Evolutionary conservation across 352 stramenopile species (phyloP).

Genomic region (Phytophthora aleatoria): DNA sequence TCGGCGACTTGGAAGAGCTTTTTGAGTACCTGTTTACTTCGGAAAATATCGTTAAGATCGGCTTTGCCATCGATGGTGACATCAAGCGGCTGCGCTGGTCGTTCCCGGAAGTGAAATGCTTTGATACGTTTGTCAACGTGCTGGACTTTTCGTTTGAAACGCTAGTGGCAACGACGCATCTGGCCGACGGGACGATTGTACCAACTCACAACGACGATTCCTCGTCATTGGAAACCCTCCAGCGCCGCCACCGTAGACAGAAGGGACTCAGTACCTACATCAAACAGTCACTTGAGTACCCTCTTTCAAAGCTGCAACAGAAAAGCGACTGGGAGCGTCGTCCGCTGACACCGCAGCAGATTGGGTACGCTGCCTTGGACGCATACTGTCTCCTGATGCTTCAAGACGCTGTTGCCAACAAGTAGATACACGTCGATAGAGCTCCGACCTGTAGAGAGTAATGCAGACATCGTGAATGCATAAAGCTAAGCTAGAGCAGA

Average conservation of each 20-base stretch:
- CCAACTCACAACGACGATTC: slow-evolving; percentile 1
- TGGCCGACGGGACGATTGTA: slow-evolving; percentile 32
- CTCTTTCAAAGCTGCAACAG: slow-evolving; percentile 75
- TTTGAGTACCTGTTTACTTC: slow-evolving; percentile 68
- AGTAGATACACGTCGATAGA: slow-evolving; percentile 14
- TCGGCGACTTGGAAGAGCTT: slow-evolving; percentile 70
- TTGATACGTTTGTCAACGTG: slow-evolving; percentile 68
- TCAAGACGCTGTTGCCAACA: slow-evolving; percentile 31
- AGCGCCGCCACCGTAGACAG: slow-evolving; percentile 42
- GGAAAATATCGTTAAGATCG: slow-evolving; percentile 56
- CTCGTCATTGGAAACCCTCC: slow-evolving; percentile 19
- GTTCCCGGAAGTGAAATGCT: slow-evolving; percentile 69
- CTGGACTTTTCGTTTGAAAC: slow-evolving; percentile 64
- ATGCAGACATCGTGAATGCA: background rate
- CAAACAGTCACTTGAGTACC: slow-evolving; percentile 55
- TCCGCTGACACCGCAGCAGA: slow-evolving; percentile 58
- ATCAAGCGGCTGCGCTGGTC: slow-evolving; percentile 73
- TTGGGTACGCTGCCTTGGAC: slow-evolving; percentile 76
- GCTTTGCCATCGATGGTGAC: slow-evolving; percentile 68
- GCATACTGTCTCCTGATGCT: slow-evolving; percentile 85
- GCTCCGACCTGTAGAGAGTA: background rate
- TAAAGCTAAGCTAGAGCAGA: too few relatives aligned
- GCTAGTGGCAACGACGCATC: slow-evolving; percentile 29
- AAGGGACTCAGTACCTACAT: slow-evolving; percentile 62
- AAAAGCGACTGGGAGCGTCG: slow-evolving; percentile 78